Evolutionary conservation across 257 asterid genomes (phyloP).

Genomic region (Rehmannia glutinosa): DNA sequence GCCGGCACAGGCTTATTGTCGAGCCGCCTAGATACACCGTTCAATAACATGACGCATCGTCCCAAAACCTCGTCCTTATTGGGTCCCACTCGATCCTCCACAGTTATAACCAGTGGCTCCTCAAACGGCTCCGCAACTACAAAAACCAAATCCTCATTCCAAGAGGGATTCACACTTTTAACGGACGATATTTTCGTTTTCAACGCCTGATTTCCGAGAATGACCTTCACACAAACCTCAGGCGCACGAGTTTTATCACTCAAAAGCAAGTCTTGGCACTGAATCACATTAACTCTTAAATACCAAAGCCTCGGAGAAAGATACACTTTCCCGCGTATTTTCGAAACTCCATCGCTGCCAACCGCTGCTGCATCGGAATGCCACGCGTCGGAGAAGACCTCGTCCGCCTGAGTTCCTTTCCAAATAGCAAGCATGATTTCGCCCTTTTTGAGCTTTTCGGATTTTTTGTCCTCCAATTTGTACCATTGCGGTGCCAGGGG

Average conservation of each 20-base stretch:
- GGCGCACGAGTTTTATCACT: constrained; percentile 48
- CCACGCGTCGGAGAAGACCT: constrained; percentile 84
- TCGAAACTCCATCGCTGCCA: constrained; percentile 49
- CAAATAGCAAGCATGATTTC: constrained; percentile 85
- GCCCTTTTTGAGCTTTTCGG: constrained; percentile 55
- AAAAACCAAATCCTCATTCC: constrained; percentile 81
- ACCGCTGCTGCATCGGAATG: constrained; percentile 81
- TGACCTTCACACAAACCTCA: constrained; percentile 54
- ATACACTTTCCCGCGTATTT: constrained; percentile 74
- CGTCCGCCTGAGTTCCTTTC: constrained; percentile 91
- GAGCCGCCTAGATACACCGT: constrained; percentile 36
- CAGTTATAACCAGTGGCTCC: constrained; percentile 55
- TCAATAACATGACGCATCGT: constrained; percentile 32
- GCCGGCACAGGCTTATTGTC: constrained; percentile 66
- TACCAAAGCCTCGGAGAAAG: constrained; percentile 86
- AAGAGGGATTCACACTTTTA: constrained; percentile 48
- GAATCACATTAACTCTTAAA: constrained; percentile 66
- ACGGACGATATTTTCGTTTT: constrained; percentile 38
- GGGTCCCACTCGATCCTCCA: constrained; percentile 47
- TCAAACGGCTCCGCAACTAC: constrained; percentile 80
- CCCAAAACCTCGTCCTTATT: constrained; percentile 55
- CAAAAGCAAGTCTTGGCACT: constrained; percentile 65
- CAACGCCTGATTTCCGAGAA: constrained; percentile 45
- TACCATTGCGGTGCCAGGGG: constrained; percentile 90
- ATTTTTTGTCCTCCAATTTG: constrained; percentile 49